Conservation (phyloP, 176 grass and related monocot genomes). For the Oropetium thomaeum region DNA sequence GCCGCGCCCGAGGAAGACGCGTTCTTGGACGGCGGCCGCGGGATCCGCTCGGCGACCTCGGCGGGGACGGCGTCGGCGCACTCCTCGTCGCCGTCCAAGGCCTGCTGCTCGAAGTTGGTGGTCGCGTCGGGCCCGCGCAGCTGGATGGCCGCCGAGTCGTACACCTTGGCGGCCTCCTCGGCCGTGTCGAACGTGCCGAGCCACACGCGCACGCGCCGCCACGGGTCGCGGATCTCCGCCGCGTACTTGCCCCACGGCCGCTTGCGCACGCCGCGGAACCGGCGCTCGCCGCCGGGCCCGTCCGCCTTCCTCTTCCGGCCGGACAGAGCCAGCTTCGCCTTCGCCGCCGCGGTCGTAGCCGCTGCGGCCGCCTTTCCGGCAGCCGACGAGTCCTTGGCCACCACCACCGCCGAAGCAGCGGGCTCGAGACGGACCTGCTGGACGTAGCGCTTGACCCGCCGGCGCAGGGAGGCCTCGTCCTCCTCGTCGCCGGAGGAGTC, state of each 20-base stretch:
- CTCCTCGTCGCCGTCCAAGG: too few relatives aligned
- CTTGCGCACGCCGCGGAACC: constrained; percentile 85
- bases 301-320: constrained; percentile 48
- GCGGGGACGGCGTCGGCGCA: constrained; percentile 23
- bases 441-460: constrained; percentile 74
- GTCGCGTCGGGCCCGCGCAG: constrained; percentile 82
- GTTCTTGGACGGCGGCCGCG: constrained; percentile 38
- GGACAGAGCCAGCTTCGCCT: neutral
- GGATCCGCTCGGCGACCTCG: constrained; percentile 5
- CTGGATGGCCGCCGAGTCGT: constrained; percentile 87
- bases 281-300: constrained; percentile 22
- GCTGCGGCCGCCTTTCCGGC: neutral
- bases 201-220: constrained; percentile 79
- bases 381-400: neutral
- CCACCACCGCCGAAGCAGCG: neutral
- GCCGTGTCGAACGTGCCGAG: constrained; percentile 94
- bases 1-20: constrained; percentile 41
- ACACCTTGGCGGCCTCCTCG: constrained; percentile 91
- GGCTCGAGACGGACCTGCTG: constrained; percentile 67
- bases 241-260: constrained; percentile 98
- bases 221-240: constrained; percentile 96
- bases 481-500: constrained; percentile 73
- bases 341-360: neutral
- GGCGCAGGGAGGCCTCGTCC: neutral
- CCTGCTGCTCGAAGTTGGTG: constrained; percentile 67